Conservation (phyloP, 495 filamentous ascomycete genomes). For the Beverwykella pulmonaria region DNA sequence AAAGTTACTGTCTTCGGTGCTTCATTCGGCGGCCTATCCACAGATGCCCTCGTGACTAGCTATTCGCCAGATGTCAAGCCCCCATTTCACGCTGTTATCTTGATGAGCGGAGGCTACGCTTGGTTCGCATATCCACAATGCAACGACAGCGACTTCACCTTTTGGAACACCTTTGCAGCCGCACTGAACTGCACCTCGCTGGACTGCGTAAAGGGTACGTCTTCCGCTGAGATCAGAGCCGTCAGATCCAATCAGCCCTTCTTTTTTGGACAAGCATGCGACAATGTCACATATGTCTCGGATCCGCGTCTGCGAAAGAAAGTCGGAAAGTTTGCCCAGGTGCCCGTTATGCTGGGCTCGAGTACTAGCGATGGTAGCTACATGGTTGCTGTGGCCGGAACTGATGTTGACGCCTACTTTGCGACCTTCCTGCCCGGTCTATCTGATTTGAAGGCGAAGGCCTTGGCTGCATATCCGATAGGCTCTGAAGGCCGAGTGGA, state of each 20-base stretch:
- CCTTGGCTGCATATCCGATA: neutral
- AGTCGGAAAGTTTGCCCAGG: slow-evolving; percentile 31
- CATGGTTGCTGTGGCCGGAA: neutral
- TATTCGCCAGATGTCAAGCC: neutral
- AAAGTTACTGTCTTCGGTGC: slow-evolving; percentile 24
- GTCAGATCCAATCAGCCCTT: slow-evolving; percentile 36
- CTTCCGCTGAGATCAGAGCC: slow-evolving; percentile 20
- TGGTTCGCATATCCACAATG: neutral
- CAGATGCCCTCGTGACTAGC: slow-evolving; percentile 15
- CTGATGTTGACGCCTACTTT: slow-evolving; percentile 6
- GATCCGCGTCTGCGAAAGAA: slow-evolving; percentile 23
- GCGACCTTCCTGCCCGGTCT: neutral
- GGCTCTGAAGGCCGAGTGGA: neutral
- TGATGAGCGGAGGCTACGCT: neutral
- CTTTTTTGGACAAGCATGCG: slow-evolving; percentile 12
- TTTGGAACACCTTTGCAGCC: neutral
- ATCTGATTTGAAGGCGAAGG: neutral
- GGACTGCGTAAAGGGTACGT: slow-evolving; percentile 20
- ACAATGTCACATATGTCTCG: slow-evolving; percentile 35
- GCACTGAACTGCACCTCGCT: slow-evolving; percentile 19
- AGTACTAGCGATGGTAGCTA: slow-evolving; percentile 39
- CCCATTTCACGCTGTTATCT: slow-evolving; percentile 1
- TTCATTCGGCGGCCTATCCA: slow-evolving; percentile 10
- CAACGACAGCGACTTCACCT: neutral
- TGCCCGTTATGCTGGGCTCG: slow-evolving; percentile 38